Evolutionary conservation across 768 basidiomycete genomes (phyloP).

Genomic region (Boletus sp.): DNA sequence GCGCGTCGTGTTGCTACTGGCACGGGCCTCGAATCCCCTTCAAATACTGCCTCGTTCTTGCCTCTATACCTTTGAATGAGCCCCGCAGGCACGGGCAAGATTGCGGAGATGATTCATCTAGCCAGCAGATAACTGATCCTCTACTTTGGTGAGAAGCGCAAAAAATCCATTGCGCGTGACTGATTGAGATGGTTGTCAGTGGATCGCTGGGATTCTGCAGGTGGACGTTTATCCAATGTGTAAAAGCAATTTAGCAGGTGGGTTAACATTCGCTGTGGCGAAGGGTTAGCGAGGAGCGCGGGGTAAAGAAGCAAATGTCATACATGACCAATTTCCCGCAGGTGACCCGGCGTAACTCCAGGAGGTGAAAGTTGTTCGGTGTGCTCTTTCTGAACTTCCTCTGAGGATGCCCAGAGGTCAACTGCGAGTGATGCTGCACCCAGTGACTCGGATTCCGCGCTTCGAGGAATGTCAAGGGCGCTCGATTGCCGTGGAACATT

Average conservation of each 20-base stretch:
- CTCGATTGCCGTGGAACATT: background rate
- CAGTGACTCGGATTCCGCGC: background rate
- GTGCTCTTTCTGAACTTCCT: background rate
- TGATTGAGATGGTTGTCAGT: constrained; percentile 44
- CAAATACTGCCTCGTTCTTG: constrained; percentile 13
- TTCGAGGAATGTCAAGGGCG: background rate
- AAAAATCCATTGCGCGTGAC: constrained; percentile 81
- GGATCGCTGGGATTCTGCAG: constrained; percentile 43
- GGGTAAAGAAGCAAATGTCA: constrained; percentile 11
- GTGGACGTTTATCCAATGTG: constrained; percentile 72
- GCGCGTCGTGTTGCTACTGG: constrained; percentile 24
- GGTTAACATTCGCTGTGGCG: constrained; percentile 57
- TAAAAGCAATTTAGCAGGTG: constrained; percentile 81
- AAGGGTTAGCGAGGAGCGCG: constrained; percentile 8
- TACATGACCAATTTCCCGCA: constrained; percentile 70
- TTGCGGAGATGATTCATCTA: constrained; percentile 73
- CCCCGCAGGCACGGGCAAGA: constrained; percentile 65
- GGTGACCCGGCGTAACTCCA: constrained; percentile 56
- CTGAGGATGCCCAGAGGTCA: background rate
- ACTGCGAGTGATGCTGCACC: background rate
- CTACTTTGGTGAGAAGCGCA: constrained; percentile 64
- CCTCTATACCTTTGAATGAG: constrained; percentile 39
- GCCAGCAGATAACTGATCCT: constrained; percentile 67
- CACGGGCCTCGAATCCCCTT: background rate
- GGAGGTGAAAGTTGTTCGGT: constrained; percentile 35